Percentiles rank a stretch among this genome's conserved stretches.
Evolutionary conservation across 2,329 filamentous ascomycete genomes (phyloP).

Genomic region (Clarireedia hainanense): DNA sequence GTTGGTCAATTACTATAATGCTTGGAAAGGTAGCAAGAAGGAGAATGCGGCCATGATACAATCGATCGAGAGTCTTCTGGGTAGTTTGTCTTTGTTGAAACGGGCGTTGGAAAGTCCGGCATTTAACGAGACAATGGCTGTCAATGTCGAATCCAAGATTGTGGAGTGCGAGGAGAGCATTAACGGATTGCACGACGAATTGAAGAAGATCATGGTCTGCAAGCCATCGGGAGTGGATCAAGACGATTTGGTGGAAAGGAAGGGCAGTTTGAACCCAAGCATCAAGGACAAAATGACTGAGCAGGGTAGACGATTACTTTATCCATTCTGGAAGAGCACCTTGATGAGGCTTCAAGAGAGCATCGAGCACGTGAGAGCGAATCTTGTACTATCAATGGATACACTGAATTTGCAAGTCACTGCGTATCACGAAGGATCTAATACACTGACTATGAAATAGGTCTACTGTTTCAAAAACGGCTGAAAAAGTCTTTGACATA

Average conservation of each 20-base stretch:
- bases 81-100: not conserved
- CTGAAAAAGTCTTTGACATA: not conserved
- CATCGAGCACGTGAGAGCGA: constrained; percentile 6
- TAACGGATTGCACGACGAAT: not conserved
- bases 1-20: constrained; percentile 4
- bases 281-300: constrained; percentile 8
- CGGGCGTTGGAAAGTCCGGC: not conserved
- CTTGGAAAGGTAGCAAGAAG: constrained; percentile 5
- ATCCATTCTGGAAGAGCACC: constrained; percentile 16
- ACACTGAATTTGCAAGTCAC: constrained; percentile 10
- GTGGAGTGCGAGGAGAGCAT: constrained; percentile 6
- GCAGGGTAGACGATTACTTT: constrained; percentile 9
- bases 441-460: not conserved
- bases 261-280: not conserved
- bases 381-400: constrained; percentile 10
- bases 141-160: not conserved
- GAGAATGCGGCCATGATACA: constrained; percentile 3
- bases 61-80: not conserved
- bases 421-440: not conserved
- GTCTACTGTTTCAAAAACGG: not conserved
- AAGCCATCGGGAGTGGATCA: not conserved
- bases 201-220: constrained; percentile 4
- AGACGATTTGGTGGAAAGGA: not conserved
- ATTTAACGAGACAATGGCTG: not conserved
- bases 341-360: constrained; percentile 12